Base-by-base conservation (phyloP, 1,139 yeast species). In the Arxiozyma heterogenica region DNA sequence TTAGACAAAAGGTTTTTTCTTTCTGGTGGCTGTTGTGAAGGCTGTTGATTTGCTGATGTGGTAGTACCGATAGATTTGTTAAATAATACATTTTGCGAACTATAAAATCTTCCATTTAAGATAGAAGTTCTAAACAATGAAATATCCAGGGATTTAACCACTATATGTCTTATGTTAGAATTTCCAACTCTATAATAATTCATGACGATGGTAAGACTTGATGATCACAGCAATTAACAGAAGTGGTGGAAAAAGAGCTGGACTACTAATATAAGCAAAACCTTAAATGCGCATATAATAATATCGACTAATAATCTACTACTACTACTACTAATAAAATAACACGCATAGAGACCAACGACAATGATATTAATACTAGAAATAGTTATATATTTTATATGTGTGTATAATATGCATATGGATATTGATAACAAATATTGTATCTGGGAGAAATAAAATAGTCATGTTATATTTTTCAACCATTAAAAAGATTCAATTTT, bases 1-100 rank as follows among this genome's bases (percentile, higher is more conserved):
- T 85, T 85, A 57, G 85, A 88, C 94, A 91, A 83, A 22, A 87
- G 52, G 0, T 90, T 75, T 45, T 71, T 71, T 61, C 78, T 79
- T 59, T 44, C 39, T 22, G 34, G 15, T 25, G 30, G 18, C 38
- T 17, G 27, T 23, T 12, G 20, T n/a, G 18, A n/a, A 17, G 30
- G 20, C n/a, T 8, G 38, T 9, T 15, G 3, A 17, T 23, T 22
- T 44, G 18, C 1, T 22, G 47, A 2, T 17, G 30, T 12, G 34
- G 23, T 21, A 6, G 27, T 30, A 22, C 41, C 21, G 6, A 18
- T 18, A n/a, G 21, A 48, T 15, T 22, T n/a, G 23, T 21, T 43
- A 12, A 43, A 12, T 15, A 22, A 12, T 18, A 38, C 15, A 41
- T 44, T 30, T 23, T 30, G 38, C 5, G 27, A 8, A 45, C 41